Conservation (phyloP, 2,329 filamentous ascomycete genomes). For the Tolypocladium album region DNA sequence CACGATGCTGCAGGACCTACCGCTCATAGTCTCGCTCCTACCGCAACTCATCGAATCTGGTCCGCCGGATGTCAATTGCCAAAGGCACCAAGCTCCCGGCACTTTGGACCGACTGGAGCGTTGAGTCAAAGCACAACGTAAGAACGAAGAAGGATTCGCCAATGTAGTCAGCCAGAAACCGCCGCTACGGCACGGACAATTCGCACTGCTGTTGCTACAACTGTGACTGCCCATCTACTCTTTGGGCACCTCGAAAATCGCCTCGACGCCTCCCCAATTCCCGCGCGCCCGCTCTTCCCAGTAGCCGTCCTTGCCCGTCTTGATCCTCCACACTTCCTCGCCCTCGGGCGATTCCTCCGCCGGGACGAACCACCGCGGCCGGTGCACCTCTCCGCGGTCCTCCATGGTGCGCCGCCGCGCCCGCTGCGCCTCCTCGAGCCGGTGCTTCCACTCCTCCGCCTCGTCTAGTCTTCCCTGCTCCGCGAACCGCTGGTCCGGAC, state of each 20-base stretch:
- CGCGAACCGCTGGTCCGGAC: slow-evolving; percentile 78
- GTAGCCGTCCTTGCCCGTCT: slow-evolving; percentile 75
- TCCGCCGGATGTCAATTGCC: background rate
- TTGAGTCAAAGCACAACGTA: background rate
- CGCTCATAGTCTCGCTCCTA: background rate
- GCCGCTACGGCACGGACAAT: background rate
- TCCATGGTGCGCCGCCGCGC: slow-evolving; percentile 65
- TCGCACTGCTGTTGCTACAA: background rate
- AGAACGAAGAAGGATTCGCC: background rate
- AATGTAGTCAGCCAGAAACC: background rate
- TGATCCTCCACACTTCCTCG: slow-evolving; percentile 67
- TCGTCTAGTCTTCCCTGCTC: slow-evolving; percentile 74
- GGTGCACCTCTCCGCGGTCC: slow-evolving; percentile 59
- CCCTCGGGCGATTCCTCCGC: slow-evolving; percentile 47
- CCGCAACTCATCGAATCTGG: background rate
- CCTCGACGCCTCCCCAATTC: slow-evolving; percentile 49
- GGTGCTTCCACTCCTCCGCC: slow-evolving; percentile 74
- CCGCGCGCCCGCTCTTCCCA: slow-evolving; percentile 75
- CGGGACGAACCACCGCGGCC: slow-evolving; percentile 75
- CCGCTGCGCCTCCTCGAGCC: slow-evolving; percentile 78
- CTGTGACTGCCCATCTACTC: slow-evolving; percentile 8
- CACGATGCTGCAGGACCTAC: background rate
- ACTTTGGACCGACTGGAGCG: background rate
- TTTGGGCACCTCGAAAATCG: slow-evolving; percentile 32
- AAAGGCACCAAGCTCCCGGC: background rate